Evolutionary conservation across 495 filamentous ascomycete species (phyloP), one percentile per base, ranked within the genome.

Genomic region (Penicillium chermesinum): DNA sequence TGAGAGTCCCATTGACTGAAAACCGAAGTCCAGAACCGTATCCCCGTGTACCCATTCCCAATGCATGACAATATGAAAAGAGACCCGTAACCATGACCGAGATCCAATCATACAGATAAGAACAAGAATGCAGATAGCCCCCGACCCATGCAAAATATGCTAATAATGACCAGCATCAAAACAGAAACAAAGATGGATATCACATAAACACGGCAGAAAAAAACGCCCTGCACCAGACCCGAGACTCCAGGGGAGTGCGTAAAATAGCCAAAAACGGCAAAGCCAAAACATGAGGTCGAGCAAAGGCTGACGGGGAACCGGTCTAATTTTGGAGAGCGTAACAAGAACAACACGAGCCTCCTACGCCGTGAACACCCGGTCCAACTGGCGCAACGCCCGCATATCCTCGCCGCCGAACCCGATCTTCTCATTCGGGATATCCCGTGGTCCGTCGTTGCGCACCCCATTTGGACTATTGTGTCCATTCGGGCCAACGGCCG

Each of bases 361-460:
- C 35, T 50, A 69, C 19, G 61, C 62, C 10, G 59, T 71, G 42
- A 75, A 75, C 1, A 72, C 70, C 12, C 70, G 67, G 60, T 90
- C 81, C 40, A 90, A 66, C 41, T 84, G 79, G 45, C 79, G 75
- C 35, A 89, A 67, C 1, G 83, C 82, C 41, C 83, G 66, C 54
- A 76, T 76, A 50, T 88, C 85, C 57, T 88, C 84, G 7, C 77
- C 75, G 32, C 67, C 65, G 52, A 80, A 84, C 20, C 74, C 74
- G 21, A 84, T 67, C 58, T 84, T 85, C 48, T 83, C 79, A 41
- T 73, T 78, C 13, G 81, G 81, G 45, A 85, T 85, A 58, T 84
- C 81, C 32, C 77, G 71, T 0, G 77, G 79, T 8, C 75, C 78
- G 8, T 79, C 76, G 18, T 66, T 56, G 3, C 47, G 54, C 20